phyloP scores from a whole-genome alignment of 2,329 filamentous ascomycete genomes.

The Claviceps citrina region DNA sequence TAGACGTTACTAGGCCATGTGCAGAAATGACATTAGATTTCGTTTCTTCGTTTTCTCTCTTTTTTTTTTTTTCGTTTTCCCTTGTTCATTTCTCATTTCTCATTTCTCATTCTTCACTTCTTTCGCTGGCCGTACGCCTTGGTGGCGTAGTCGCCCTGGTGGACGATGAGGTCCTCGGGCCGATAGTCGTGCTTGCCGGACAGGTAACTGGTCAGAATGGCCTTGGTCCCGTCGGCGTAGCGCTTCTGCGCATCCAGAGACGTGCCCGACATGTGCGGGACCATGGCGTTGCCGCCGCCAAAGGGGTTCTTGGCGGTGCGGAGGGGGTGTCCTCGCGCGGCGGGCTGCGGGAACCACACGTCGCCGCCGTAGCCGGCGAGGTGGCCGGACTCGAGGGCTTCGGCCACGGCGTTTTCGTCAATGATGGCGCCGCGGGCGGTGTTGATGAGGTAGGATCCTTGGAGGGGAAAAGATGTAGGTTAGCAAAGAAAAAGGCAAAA shows the following conservation, averaged over 20 bases:
- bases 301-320: slow-evolving; percentile 87
- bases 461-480: not conserved
- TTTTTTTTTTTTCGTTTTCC: not conserved
- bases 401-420: slow-evolving; percentile 97
- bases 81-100: not conserved
- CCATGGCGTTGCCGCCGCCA: slow-evolving; percentile 96
- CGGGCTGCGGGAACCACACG: slow-evolving; percentile 96
- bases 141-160: slow-evolving; percentile 83
- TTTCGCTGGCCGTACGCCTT: slow-evolving; percentile 68
- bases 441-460: slow-evolving; percentile 92
- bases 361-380: slow-evolving; percentile 79
- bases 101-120: too few relatives aligned
- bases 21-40: too few relatives aligned
- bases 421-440: slow-evolving; percentile 97
- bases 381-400: slow-evolving; percentile 80
- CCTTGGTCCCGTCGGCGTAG: slow-evolving; percentile 77
- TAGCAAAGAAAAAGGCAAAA: not conserved
- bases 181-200: slow-evolving; percentile 75
- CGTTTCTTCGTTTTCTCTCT: not conserved
- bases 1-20: too few relatives aligned
- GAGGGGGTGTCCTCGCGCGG: slow-evolving; percentile 81
- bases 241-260: slow-evolving; percentile 95
- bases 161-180: slow-evolving; percentile 79
- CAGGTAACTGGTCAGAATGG: slow-evolving; percentile 84
- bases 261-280: slow-evolving; percentile 96